Base-by-base conservation (phyloP, 2,329 filamentous ascomycete species). In the Rutstroemia sp. region DNA sequence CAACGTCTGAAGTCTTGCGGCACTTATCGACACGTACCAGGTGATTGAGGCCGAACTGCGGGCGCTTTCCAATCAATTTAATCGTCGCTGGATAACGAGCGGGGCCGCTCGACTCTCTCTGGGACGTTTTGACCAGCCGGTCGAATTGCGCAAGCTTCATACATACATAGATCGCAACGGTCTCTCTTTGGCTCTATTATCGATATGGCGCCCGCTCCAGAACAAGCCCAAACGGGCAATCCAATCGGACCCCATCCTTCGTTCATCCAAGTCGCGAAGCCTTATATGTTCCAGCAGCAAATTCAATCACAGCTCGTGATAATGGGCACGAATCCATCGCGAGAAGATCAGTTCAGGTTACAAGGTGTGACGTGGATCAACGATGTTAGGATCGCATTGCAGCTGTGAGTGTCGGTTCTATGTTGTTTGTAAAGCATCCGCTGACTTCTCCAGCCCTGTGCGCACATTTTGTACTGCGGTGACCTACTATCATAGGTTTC, bases 401-500 rank as follows among this genome's bases (percentile, higher is more conserved):
- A 89, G 64, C 74, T 99, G 87, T 94, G 75, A 66, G 86, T 75
- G 52, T 47, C 6, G 30, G 25, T n/a, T 39, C 19, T 38, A 16
- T 16, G 7, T 14, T 55, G 37, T 21, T 38, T 7, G 4, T 3
- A 6, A 21, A 23, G 16, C 46, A 4, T 19, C 5, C 57, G 49
- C 38, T 56, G 21, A 54, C 55, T 2, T 60, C 37, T 54, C 19
- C 5, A 92, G 89, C 47, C 94, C 94, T 1, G 85, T 96, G 23
- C 87, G 89, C 59, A 97, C 94, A 0, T 96, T 90, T 71, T 89
- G 92, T 65, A 95, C 92, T 0, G 94, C 94, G 0, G 90, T 87
- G 61, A 85, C 88, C 16, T 96, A 96, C 71, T 99, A 92, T 69
- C 92, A 97, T 76, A 91, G 91, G 64, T 96, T 96, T 70, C 86